These are phyloP conservation scores for Alternaria atra DNA, from an alignment of 2,329 filamentous ascomycete species.

Conservation along the genomic window DNA sequence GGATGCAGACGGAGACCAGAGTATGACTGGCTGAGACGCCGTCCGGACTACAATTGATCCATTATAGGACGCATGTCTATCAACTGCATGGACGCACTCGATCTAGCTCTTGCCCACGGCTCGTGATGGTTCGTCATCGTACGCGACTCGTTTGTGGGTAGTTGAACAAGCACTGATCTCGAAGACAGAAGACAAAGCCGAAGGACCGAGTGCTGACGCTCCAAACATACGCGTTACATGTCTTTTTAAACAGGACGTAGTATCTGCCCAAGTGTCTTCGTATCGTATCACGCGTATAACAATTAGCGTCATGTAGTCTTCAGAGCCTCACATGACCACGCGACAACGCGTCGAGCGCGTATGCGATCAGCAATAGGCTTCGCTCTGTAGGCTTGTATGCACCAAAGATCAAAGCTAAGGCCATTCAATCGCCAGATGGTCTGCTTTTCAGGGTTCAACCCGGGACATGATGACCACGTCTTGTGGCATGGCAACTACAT, in stretches of 20 bases:
- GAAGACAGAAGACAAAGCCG: background rate
- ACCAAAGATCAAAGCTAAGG: background rate
- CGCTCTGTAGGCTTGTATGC: background rate
- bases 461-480: background rate
- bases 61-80: slow-evolving; percentile 33
- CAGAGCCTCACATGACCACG: slow-evolving; percentile 6
- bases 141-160: background rate
- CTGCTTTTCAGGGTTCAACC: background rate
- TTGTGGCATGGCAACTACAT: background rate
- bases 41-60: slow-evolving; percentile 40
- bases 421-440: background rate
- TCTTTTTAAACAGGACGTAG: too few relatives aligned
- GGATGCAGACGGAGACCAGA: slow-evolving; percentile 39
- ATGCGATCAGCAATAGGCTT: background rate
- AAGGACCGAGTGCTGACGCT: background rate
- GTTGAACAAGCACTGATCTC: slow-evolving; percentile 5
- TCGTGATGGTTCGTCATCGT: slow-evolving; percentile 15
- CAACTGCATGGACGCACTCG: slow-evolving; percentile 45
- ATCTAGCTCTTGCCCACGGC: slow-evolving; percentile 30
- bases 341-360: slow-evolving; percentile 1
- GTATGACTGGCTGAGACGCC: slow-evolving; percentile 49
- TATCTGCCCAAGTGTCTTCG: background rate
- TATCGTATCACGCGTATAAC: background rate
- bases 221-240: background rate
- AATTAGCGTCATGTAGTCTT: background rate